Evolutionary conservation across 371 early-diverging fungal genomes (phyloP), one percentile per base, ranked within the genome.

Genomic region (Ordospora colligata): DNA sequence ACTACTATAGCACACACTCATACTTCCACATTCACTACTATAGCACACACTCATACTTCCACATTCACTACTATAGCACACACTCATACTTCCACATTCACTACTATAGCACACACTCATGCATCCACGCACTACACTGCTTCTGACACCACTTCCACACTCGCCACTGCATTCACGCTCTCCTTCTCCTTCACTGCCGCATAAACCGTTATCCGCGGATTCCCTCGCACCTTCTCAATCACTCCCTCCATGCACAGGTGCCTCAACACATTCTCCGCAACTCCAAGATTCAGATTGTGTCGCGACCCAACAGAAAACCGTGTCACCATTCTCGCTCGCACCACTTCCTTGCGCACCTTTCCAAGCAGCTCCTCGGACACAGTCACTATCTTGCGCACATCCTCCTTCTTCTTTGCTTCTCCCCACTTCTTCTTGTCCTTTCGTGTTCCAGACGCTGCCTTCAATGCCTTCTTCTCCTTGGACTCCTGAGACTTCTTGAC

Each of bases 371-470:
- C 81, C 43, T 77, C 75, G 43, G 66, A 58, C 11, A 81, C 75
- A 11, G 72, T 73, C 32, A 75, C 78, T 0, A 21, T 40, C 67
- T 71, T 81, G 21, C 74, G 22, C 14, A 44, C 42, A 23, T 69
- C 77, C n/a, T 79, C 83, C 46, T 78, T 79, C 53, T 46, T 75
- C 50, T 69, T 76, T 44, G 64, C 65, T 19, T 67, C 74, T 25
- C 73, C 58, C 83, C 83, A 83, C 71, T 79, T 83, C 79, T 83
- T 83, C 42, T 74, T 70, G 47, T 77, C 80, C 68, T 83, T 80
- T 45, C 70, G 69, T 62, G 77, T 69, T 22, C 74, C 54, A 32
- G 66, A 76, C 37, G 52, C 58, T 50, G 75, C 75, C 27, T 70
- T 77, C 64, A 52, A 32, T 23, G 69, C 69, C 72, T 75, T 78